Conservation (phyloP, 208 protist species). For the Trypanosoma melophagium region DNA sequence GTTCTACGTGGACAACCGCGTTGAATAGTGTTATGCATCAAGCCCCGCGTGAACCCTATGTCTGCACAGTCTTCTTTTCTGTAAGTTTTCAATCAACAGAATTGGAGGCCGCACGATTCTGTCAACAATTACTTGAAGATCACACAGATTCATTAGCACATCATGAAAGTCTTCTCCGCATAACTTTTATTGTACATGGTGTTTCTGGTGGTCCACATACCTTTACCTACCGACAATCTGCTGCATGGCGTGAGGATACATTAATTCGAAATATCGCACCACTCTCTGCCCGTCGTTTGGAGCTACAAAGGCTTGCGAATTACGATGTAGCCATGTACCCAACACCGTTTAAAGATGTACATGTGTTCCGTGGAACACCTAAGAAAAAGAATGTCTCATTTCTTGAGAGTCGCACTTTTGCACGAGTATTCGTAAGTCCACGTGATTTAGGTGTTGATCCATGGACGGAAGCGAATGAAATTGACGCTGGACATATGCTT, state of each 20-base stretch:
- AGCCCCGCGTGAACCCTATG: slow-evolving; percentile 30
- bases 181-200: slow-evolving; percentile 79
- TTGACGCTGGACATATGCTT: slow-evolving; percentile 81
- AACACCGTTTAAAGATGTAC: slow-evolving; percentile 85
- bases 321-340: slow-evolving; percentile 90
- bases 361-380: slow-evolving; percentile 87
- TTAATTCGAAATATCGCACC: slow-evolving; percentile 95
- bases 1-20: slow-evolving; percentile 30
- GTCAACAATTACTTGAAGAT: slow-evolving; percentile 50
- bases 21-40: slow-evolving; percentile 41
- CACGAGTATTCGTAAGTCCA: slow-evolving; percentile 87
- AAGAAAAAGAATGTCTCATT: slow-evolving; percentile 51
- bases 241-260: slow-evolving; percentile 77
- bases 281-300: slow-evolving; percentile 93
- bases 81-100: slow-evolving; percentile 49
- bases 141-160: slow-evolving; percentile 29
- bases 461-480: slow-evolving; percentile 70
- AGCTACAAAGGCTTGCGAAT: slow-evolving; percentile 92
- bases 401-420: slow-evolving; percentile 93
- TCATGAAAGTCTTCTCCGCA: slow-evolving; percentile 37
- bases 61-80: slow-evolving; percentile 66
- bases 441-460: slow-evolving; percentile 77
- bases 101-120: slow-evolving; percentile 41
- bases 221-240: slow-evolving; percentile 88
- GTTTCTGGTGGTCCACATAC: slow-evolving; percentile 75